phyloP scores from a whole-genome alignment of 176 grass and related monocot species.

The Sorghum bicolor region DNA sequence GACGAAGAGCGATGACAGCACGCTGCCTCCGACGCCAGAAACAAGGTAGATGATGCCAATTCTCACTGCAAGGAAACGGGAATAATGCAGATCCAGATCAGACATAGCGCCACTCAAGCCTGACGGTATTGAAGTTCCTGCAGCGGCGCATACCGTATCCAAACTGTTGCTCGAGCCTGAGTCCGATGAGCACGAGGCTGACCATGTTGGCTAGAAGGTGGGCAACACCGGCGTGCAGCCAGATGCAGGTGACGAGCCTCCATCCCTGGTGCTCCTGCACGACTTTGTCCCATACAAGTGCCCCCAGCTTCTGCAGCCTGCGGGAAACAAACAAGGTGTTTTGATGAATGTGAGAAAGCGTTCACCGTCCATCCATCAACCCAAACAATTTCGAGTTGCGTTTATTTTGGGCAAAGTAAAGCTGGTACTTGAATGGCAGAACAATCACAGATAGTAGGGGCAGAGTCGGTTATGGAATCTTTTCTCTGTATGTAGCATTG shows the following conservation, averaged over 20 bases:
- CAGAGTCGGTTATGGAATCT: background rate
- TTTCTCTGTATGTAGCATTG: background rate
- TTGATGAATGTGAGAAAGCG: background rate
- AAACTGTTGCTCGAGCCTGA: slow-evolving; percentile 94
- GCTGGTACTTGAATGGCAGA: background rate
- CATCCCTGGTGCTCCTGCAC: slow-evolving; percentile 73
- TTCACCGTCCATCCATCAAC: background rate
- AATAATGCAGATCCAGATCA: background rate
- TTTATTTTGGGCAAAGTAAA: background rate
- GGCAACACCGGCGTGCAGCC: slow-evolving; percentile 89
- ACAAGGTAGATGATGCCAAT: slow-evolving; percentile 73
- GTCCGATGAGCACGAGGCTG: slow-evolving; percentile 79
- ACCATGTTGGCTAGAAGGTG: slow-evolving; percentile 96
- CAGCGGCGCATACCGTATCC: slow-evolving; percentile 28
- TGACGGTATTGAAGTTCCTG: background rate
- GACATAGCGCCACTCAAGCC: background rate
- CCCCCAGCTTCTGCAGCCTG: slow-evolving; percentile 89
- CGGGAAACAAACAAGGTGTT: background rate
- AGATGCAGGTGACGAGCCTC: slow-evolving; percentile 82
- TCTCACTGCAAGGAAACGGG: slow-evolving; percentile 47
- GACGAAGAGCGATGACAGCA: slow-evolving; percentile 80
- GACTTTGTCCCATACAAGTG: slow-evolving; percentile 71
- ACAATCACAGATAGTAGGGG: background rate
- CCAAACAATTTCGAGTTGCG: background rate
- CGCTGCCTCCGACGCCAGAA: slow-evolving; percentile 77